These are phyloP conservation scores for Umbelopsis isabellina DNA, from an alignment of 192 early-diverging fungal genomes.

Conservation along the genomic window DNA sequence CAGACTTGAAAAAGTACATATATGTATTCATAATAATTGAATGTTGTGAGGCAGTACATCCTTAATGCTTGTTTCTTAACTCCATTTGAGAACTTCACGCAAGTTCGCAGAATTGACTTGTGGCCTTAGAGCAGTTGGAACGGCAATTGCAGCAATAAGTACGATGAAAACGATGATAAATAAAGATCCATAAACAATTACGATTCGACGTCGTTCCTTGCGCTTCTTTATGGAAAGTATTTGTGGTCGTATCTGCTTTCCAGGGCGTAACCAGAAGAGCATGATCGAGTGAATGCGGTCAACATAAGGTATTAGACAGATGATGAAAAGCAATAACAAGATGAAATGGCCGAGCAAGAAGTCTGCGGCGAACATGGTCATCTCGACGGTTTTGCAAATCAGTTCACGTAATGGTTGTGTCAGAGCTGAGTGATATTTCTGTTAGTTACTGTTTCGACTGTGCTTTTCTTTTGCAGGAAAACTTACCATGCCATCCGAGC, in stretches of 20 bases:
- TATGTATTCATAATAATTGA: no score
- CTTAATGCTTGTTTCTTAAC: background rate
- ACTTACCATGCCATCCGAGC: conserved; percentile 33
- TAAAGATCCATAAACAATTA: conserved; percentile 67
- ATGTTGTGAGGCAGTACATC: background rate
- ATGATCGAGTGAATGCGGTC: conserved; percentile 78
- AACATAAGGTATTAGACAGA: conserved; percentile 70
- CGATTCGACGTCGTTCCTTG: conserved; percentile 60
- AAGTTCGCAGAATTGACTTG: background rate
- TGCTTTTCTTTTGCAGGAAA: background rate
- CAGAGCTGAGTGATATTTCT: conserved; percentile 37
- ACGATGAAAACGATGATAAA: conserved; percentile 58
- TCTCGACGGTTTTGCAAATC: conserved; percentile 82
- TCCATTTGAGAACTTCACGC: no score
- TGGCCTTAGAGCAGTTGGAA: conserved; percentile 53
- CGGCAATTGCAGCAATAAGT: conserved; percentile 66
- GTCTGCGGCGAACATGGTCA: conserved; percentile 76
- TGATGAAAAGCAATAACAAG: conserved; percentile 71
- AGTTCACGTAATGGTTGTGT: conserved; percentile 77
- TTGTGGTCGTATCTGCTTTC: conserved; percentile 69
- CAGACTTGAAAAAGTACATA: no score
- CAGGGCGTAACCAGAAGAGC: conserved; percentile 81
- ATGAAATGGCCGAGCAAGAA: conserved; percentile 78
- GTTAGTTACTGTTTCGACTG: conserved; percentile 14
- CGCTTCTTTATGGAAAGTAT: conserved; percentile 72